A percentile compares a stretch with the other conserved stretches of the same genome.
phyloP scores from a whole-genome alignment of 108 stramenopile species.

The Aurantiochytrium sp. region DNA sequence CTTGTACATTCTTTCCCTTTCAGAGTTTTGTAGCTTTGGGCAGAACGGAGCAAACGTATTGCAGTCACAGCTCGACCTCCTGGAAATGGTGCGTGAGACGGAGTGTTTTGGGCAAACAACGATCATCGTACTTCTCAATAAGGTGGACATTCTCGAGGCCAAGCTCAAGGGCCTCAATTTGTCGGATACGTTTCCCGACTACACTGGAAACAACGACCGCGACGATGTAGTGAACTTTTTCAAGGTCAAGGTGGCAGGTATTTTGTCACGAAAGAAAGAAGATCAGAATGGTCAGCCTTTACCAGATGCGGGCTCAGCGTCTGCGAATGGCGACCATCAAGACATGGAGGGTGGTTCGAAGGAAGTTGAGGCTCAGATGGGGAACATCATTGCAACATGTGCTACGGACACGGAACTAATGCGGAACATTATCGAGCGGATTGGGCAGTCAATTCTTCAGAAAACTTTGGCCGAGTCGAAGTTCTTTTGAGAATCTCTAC shows the following conservation, averaged over 20 bases:
- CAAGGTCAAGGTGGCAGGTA: background rate
- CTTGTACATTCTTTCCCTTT: background rate
- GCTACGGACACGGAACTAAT: background rate
- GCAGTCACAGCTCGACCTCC: background rate
- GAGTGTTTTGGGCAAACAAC: background rate
- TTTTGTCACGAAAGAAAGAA: background rate
- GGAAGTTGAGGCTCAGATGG: background rate
- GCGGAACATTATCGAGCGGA: slow-evolving; percentile 13
- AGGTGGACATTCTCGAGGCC: background rate
- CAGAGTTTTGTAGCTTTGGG: background rate
- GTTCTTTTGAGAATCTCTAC: background rate
- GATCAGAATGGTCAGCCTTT: too few species aligned
- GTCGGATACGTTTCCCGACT: background rate
- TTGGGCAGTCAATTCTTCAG: background rate
- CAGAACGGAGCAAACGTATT: background rate
- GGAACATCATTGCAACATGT: background rate
- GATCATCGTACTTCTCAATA: background rate
- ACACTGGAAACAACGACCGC: background rate
- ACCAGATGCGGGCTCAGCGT: too few species aligned
- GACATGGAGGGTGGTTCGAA: too few species aligned
- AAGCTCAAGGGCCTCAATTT: background rate
- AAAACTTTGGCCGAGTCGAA: background rate
- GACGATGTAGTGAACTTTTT: background rate
- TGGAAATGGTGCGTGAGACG: background rate
- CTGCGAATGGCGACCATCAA: too few species aligned